Percentiles rank a stretch among this genome's conserved stretches.
Evolutionary conservation across 352 stramenopile species (phyloP).

Genomic region (Pythium periplocum): DNA sequence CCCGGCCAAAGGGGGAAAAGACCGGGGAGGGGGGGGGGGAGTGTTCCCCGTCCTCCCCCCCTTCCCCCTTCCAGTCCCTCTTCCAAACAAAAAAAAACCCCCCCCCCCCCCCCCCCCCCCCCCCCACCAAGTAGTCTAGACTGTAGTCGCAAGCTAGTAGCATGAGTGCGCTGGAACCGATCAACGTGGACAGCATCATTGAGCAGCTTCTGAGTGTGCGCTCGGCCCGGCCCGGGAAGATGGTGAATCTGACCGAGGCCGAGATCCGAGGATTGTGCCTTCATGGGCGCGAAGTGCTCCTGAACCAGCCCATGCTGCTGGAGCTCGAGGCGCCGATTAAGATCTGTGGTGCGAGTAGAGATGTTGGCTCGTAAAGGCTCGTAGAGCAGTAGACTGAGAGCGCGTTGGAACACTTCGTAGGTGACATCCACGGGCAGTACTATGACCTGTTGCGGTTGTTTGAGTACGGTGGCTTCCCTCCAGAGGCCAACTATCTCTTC

Average conservation of each 20-base stretch:
- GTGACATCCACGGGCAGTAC: slow-evolving; percentile 96
- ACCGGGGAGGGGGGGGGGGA: no score
- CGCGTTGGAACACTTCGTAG: slow-evolving; percentile 13
- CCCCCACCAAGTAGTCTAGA: no score
- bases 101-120: no score
- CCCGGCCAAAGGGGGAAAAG: no score
- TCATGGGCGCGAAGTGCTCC: slow-evolving; percentile 96
- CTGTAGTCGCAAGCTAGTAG: no score
- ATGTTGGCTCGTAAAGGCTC: slow-evolving; percentile 1
- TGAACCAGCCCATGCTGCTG: slow-evolving; percentile 97
- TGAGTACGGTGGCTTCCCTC: slow-evolving; percentile 71
- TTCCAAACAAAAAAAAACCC: no score
- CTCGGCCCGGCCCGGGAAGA: slow-evolving; percentile 60
- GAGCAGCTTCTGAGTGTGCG: slow-evolving; percentile 29
- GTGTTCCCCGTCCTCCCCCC: no score
- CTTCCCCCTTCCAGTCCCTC: no score
- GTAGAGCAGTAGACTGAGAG: no score
- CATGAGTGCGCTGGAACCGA: not conserved
- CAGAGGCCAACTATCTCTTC: slow-evolving; percentile 46
- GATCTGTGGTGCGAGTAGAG: slow-evolving; percentile 87
- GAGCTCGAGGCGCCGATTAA: slow-evolving; percentile 99
- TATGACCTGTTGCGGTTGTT: slow-evolving; percentile 96
- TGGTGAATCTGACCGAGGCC: slow-evolving; percentile 93
- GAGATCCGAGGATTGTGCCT: slow-evolving; percentile 98
- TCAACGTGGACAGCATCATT: slow-evolving; percentile 22